Evolutionary conservation across 2,329 filamentous ascomycete species (phyloP), one percentile per base, ranked within the genome.

Genomic region (Epichloe gansuensis): DNA sequence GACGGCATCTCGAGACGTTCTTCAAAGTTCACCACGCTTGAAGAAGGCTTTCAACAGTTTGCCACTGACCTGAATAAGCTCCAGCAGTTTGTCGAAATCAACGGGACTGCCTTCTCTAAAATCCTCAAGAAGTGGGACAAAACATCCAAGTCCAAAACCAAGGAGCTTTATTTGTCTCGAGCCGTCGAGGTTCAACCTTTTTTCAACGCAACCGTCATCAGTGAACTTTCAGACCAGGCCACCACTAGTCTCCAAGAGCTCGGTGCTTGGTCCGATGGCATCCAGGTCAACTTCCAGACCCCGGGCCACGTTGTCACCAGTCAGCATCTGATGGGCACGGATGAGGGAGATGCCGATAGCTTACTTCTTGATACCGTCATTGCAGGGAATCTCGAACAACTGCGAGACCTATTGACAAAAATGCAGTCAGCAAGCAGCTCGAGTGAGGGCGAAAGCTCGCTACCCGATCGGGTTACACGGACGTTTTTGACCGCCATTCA

Each of bases 61-160:
- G 90, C 90, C 64, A 91, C 87, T 64, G 93, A 98, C 65, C 72
- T 98, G 45, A 95, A 95, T 72, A 98, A 98, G 71, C 79, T 98
- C 15, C 89, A 96, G 74, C 93, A 97, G 74, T 98, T 97, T 68
- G 89, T 98, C 58, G 91, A 97, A 68, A 87, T 97, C 65, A 98
- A 98, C 65, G 91, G 93, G 63, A 96, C 89, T 2, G 93, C 90
- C 15, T 96, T 97, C 67, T 96, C 91, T 31, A 98, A 98, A 69
- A 98, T 98, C 54, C 73, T 98, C 57, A 98, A 98, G 72, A 98
- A 98, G 80, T 98, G 93, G 93, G 93, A 98, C 71, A 98, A 98
- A 78, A 96, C 90, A 1, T 96, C 91, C 59, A 98, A 97, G 77
- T 97, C 91, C 49, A 91, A 91, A 68, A 96, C 93, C 54, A 98